Base-by-base conservation (phyloP, 1,139 yeast genomes). In the Lodderomyces parapsilosis region DNA sequence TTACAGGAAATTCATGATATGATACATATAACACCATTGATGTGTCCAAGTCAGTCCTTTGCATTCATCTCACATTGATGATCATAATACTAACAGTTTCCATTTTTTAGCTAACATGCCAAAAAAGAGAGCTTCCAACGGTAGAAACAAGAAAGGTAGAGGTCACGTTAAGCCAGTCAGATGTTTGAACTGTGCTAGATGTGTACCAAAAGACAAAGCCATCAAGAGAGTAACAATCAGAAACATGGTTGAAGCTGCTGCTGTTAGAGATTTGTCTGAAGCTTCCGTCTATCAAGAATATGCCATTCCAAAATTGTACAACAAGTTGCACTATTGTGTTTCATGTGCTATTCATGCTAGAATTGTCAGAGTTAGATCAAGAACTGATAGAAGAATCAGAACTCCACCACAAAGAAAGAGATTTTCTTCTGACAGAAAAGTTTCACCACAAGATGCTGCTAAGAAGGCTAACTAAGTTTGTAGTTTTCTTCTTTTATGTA, bases 51-150 rank as follows among this genome's bases (percentile, higher is more conserved):
- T 34, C 19, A 34, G n/a, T n/a, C n/a, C n/a, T n/a, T 34, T 34
- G 37, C 27, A 22, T 33, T 15, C 17, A 33, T 5, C 23, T 15
- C 8, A 17, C 1, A 37, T n/a, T n/a, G 27, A 6, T n/a, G 19
- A 9, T 14, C 23, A 24, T 39, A 32, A 42, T 59, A 62, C 66
- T 62, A 60, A 61, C 66, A 49, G 33, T 24, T 13, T 35, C 25
- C n/a, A n/a, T n/a, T 40, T 41, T 36, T 27, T 44, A 43, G 41
- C 38, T 56, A 81, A 78, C 66, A 93, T 93, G 99, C 97, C 99
- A 80, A 93, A 93, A 90, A 93, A 93, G 98, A 93, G 99, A 90
- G 90, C 98, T 79, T 89, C 97, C 94, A 90, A 90, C 97, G 99
- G 99, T 85, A 93, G 99, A 86, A 93, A 94, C 95, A 93, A 93